Evolutionary conservation across 2,329 filamentous ascomycete genomes (phyloP), one percentile per base, ranked within the genome.

Genomic region (Sclerotinia minor): DNA sequence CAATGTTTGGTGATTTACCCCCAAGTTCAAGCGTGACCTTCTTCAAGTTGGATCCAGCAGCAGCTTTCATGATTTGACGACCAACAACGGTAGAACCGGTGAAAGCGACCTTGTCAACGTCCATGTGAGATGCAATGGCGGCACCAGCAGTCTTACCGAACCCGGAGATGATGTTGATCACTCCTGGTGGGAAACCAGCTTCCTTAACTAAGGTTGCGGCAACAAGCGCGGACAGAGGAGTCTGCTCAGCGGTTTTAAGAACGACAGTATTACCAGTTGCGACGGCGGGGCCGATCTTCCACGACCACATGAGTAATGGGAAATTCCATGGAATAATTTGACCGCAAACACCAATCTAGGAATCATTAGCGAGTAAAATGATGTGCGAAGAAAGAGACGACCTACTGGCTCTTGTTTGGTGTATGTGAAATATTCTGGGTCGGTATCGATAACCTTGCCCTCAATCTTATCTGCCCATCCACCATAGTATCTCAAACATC

Each of bases 401-500:
- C 86, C 64, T 74, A 78, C 76, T 5, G 89, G 88, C 79, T 91
- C 87, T 78, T 87, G 87, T 75, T 83, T 82, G 70, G 87, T 89
- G 79, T 90, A 91, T 79, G 87, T 85, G 79, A 90, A 89, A 72
- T 84, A 88, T 69, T 86, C 85, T 59, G 82, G 80, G 72, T 83
- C 81, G 70, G 87, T 90, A 76, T 90, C 87, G 71, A 90, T 85
- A 65, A 89, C 86, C 80, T 89, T 88, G 74, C 89, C 89, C 72
- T 85, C 82, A 72, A 90, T 85, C 83, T 91, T 91, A 80, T 91
- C 89, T 70, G 88, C 87, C 85, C 86, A 91, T 68, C 89, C 89
- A 75, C 84, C 89, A 78, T 94, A 95, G 83, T 94, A 97, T 80
- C 93, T 88, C 76, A 97, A 80, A 81, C 86, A 89, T 76, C 84